Percentiles rank a stretch among this genome's conserved stretches.
Evolutionary conservation across 495 filamentous ascomycete species (phyloP).

Genomic region (Lindgomyces ingoldianus): DNA sequence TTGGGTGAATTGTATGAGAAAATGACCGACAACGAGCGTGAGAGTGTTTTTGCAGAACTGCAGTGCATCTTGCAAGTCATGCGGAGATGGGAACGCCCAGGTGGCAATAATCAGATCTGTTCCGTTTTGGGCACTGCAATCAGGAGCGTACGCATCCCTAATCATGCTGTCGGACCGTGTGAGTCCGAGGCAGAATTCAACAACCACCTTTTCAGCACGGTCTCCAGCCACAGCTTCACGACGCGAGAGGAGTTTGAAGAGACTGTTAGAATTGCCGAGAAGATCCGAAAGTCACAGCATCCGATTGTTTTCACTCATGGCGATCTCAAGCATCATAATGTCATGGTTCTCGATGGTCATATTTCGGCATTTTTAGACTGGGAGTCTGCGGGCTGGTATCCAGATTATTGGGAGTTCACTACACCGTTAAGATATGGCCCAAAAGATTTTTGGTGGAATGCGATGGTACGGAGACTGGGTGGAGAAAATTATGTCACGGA

Average conservation of each 20-base stretch:
- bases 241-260: slow-evolving; percentile 19
- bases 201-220: slow-evolving; percentile 12
- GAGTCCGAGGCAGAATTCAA: slow-evolving; percentile 23
- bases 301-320: slow-evolving; percentile 20
- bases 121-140: slow-evolving; percentile 16
- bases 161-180: slow-evolving; percentile 17
- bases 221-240: slow-evolving; percentile 13
- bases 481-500: slow-evolving; percentile 16
- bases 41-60: slow-evolving; percentile 11
- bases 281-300: slow-evolving; percentile 7
- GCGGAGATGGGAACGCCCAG: slow-evolving; percentile 16
- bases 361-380: slow-evolving; percentile 21
- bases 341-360: slow-evolving; percentile 11
- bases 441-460: slow-evolving; percentile 26
- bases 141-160: slow-evolving; percentile 23
- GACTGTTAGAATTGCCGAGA: slow-evolving; percentile 12
- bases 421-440: slow-evolving; percentile 17
- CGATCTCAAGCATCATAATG: slow-evolving; percentile 19
- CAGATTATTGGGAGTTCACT: slow-evolving; percentile 23
- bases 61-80: slow-evolving; percentile 19
- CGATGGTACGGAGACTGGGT: slow-evolving; percentile 17
- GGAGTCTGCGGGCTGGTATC: slow-evolving; percentile 26
- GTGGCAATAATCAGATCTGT: slow-evolving; percentile 13
- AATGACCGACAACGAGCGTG: slow-evolving; percentile 33
- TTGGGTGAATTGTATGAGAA: slow-evolving; percentile 39